A percentile compares a stretch with the other conserved stretches of the same genome.
Conservation (phyloP, 208 protist genomes). For the Jaenimonas drosophilae region DNA sequence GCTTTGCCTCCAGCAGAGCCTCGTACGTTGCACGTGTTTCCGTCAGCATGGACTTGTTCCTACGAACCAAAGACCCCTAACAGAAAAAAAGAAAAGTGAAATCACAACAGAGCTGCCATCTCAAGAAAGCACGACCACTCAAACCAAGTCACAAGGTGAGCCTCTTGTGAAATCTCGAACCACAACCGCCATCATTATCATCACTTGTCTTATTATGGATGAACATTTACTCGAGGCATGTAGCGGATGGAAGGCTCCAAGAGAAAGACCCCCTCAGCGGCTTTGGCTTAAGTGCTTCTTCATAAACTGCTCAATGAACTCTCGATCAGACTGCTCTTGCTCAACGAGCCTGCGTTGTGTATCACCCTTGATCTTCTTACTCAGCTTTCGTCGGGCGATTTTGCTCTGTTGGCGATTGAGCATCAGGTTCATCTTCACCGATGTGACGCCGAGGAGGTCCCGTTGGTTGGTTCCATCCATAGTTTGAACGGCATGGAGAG, state of each 20-base stretch:
- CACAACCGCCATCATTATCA: neutral
- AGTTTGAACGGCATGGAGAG: conserved; percentile 64
- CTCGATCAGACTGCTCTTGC: conserved; percentile 35
- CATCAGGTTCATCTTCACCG: conserved; percentile 73
- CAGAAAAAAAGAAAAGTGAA: conserved; percentile 1
- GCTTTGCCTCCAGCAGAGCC: conserved; percentile 14
- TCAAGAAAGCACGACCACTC: too few relatives aligned
- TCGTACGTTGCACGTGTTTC: conserved; percentile 23
- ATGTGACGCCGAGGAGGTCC: conserved; percentile 55
- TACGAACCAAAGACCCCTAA: neutral
- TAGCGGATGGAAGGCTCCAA: too few relatives aligned
- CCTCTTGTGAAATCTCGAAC: too few relatives aligned
- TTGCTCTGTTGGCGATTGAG: conserved; percentile 65
- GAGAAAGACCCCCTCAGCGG: too few relatives aligned
- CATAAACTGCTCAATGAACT: conserved; percentile 64
- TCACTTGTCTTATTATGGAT: neutral
- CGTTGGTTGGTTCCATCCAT: conserved; percentile 75
- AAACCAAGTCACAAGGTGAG: too few relatives aligned
- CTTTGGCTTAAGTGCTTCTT: conserved; percentile 17
- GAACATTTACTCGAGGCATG: neutral
- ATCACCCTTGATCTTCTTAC: conserved; percentile 20
- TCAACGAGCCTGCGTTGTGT: conserved; percentile 10
- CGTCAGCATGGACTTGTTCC: too few relatives aligned
- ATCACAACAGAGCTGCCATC: neutral
- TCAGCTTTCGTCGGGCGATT: conserved; percentile 39